Evolutionary conservation across 148 eudicot genomes (phyloP).

Genomic region (Drosera capensis): DNA sequence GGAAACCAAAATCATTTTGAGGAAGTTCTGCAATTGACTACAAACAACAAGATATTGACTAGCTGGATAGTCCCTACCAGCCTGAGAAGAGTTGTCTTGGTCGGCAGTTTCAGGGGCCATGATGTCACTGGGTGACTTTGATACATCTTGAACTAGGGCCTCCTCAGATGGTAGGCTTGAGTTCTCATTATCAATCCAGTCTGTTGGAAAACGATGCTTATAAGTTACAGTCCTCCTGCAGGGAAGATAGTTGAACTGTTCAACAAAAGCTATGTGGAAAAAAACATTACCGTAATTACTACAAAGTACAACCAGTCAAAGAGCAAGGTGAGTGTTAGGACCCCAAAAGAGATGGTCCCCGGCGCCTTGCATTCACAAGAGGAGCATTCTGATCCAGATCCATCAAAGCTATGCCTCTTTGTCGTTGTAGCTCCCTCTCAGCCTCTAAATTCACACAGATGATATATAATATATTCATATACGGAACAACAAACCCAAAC

Average conservation of each 20-base stretch:
- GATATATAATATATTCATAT: neutral
- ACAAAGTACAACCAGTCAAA: neutral
- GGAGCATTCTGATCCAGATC: constrained; percentile 15
- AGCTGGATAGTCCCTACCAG: constrained; percentile 6
- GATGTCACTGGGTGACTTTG: constrained; percentile 11
- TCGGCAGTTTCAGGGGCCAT: constrained; percentile 15
- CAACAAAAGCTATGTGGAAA: neutral
- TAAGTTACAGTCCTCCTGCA: constrained; percentile 43
- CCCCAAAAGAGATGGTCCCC: constrained; percentile 54
- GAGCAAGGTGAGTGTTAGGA: constrained; percentile 14
- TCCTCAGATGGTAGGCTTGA: constrained; percentile 28
- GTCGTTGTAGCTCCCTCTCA: constrained; percentile 35
- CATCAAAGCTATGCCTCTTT: constrained; percentile 19
- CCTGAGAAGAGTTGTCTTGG: constrained; percentile 11
- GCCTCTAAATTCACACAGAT: constrained; percentile 30
- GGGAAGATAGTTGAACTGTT: constrained; percentile 2
- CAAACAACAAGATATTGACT: neutral
- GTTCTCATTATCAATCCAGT: constrained; percentile 16
- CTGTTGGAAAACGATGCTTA: constrained; percentile 26
- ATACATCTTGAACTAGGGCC: constrained; percentile 14
- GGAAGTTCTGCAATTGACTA: neutral
- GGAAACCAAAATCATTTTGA: neutral
- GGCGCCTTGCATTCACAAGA: constrained; percentile 16
- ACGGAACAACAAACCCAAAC: too few relatives aligned
- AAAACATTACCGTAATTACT: neutral